Percentiles rank a stretch among this genome's conserved stretches.
Evolutionary conservation across 306 rosid genomes (phyloP).

Genomic region (Sicyos edulis): DNA sequence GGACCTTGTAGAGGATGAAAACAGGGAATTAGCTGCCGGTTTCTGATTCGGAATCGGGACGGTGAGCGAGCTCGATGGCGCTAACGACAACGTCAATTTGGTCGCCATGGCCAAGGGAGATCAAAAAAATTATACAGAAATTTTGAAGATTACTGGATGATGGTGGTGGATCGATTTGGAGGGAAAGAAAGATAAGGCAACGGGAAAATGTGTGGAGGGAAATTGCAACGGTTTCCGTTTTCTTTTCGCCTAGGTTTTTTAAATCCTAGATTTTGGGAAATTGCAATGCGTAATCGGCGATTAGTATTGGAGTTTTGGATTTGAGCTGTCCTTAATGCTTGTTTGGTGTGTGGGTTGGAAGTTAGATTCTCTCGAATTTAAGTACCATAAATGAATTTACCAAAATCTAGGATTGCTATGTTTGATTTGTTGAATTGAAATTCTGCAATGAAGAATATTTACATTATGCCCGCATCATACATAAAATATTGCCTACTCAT

Average conservation of each 20-base stretch:
- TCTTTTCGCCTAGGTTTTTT: conserved; percentile 22
- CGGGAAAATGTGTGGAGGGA: conserved; percentile 57
- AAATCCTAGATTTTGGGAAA: too few species aligned
- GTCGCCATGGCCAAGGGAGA: conserved; percentile 44
- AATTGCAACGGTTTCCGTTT: conserved; percentile 33
- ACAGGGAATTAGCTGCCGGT: conserved; percentile 39
- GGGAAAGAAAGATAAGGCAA: conserved; percentile 66
- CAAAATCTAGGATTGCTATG: too few species aligned
- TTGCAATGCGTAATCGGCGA: not conserved
- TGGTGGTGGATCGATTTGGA: conserved; percentile 26
- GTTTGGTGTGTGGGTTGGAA: too few species aligned
- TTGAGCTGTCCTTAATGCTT: conserved; percentile 16
- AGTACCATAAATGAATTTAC: too few species aligned
- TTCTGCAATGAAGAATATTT: too few species aligned
- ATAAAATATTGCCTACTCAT: too few species aligned
- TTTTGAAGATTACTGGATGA: not conserved
- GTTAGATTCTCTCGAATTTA: too few species aligned
- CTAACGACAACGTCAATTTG: conserved; percentile 46
- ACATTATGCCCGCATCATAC: too few species aligned
- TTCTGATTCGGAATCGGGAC: conserved; percentile 34
- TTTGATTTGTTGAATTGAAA: too few species aligned
- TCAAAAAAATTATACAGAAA: not conserved
- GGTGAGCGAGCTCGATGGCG: conserved; percentile 39
- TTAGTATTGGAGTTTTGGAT: conserved; percentile 12
- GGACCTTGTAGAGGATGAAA: conserved; percentile 28